phyloP scores from a whole-genome alignment of 345 rosid genomes.

The Brassica incana region DNA sequence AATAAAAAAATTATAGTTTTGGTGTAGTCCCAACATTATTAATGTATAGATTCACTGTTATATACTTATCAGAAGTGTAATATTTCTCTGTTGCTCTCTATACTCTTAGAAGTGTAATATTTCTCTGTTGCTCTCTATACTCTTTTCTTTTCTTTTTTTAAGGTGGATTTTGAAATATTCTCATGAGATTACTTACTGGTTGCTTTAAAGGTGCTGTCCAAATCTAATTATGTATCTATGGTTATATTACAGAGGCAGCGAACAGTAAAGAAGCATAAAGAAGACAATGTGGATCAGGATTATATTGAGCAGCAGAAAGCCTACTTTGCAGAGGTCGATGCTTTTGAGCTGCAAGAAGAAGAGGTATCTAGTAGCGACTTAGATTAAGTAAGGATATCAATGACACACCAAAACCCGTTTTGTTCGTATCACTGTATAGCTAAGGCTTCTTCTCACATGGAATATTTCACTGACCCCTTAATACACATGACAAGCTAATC shows the following conservation, averaged over 20 bases:
- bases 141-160: no score
- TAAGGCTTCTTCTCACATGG: conserved; percentile 20
- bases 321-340: conserved; percentile 76
- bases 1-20: no score
- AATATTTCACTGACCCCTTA: conserved; percentile 24
- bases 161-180: no score
- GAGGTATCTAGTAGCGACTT: conserved; percentile 56
- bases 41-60: not conserved
- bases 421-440: conserved; percentile 36
- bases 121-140: conserved; percentile 1
- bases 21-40: no score
- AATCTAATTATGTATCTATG: not conserved
- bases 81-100: conserved; percentile 1
- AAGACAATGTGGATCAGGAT: conserved; percentile 37
- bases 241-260: conserved; percentile 47
- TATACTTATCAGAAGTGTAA: conserved; percentile 17
- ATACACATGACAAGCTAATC: conserved; percentile 16
- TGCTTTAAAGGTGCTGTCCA: not conserved
- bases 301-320: conserved; percentile 64
- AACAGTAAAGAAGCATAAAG: conserved; percentile 2
- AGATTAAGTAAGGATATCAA: conserved; percentile 39
- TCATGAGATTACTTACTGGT: not conserved
- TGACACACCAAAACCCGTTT: conserved; percentile 26
- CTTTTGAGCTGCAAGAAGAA: conserved; percentile 66
- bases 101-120: not conserved